Base-by-base conservation (phyloP, 257 asterid genomes). In the Datura wrightii region DNA sequence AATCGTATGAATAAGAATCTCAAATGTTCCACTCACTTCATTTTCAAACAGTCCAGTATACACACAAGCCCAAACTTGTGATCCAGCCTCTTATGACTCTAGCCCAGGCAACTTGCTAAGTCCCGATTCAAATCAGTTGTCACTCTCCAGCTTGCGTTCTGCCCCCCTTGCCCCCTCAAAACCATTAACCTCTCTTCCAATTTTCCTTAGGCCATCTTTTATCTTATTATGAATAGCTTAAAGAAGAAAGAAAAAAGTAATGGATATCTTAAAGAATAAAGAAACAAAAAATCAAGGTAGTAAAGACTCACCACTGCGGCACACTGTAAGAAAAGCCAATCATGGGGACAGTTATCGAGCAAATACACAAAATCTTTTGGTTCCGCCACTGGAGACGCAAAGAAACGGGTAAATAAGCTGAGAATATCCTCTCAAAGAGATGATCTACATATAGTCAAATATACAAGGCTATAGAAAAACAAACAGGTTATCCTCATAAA, bases 251-350 rank as follows among this genome's bases (percentile, higher is more conserved):
- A 52, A 52, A 76, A 52, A 14, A 46, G 46, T 14, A 52, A 50
- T 1, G 15, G 31, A 31, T 48, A 46, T 31, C n/a, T 79, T 24
- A 31, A n/a, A 53, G 6, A 62, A 80, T 8, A 4, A 60, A 48
- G 59, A 83, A 84, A 74, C 18, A 14, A 15, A 42, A 86, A 10
- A 74, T 19, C 50, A 72, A 85, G 76, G 84, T 53, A 79, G 78
- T 41, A 34, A 84, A 31, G 79, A 82, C 85, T 90, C 90, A 94
- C 99, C 89, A 96, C 97, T 24, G 99, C 97, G 9, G 94, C 93
- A 80, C 99, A 96, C 59, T 86, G 94, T 80, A 89, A 46, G 79
- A 96, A 96, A 91, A 96, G 84, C 99, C 99, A 96, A 89, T 96
- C 99, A 80, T 95, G 99, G 59, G 99, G 98, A 87, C 93, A 89